Base-by-base conservation (phyloP, 2,329 filamentous ascomycete species). In the Phaeosphaeria sp. region DNA sequence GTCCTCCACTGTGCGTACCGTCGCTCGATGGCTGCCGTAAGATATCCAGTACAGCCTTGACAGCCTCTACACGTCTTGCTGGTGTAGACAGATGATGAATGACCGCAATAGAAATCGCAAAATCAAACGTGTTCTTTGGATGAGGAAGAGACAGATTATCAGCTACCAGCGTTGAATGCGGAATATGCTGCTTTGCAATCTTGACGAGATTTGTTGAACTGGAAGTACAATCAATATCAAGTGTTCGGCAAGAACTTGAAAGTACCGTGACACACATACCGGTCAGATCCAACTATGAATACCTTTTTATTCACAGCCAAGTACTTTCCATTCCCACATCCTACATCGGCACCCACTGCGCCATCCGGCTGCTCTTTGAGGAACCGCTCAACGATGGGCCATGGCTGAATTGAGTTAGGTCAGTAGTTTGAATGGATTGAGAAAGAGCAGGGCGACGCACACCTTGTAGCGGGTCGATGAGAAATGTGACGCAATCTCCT, bases 291-390 rank as follows among this genome's bases (percentile, higher is more conserved):
- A 58, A 98, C 76, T 53, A 97, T 89, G 79, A 91, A 93, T 49
- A 97, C 80, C 67, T 86, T 79, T 21, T 83, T 84, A 78, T 96
- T 96, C 56, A 96, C 90, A 59, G 85, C 82, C 59, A 98, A 82
- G 76, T 98, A 97, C 82, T 98, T 98, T 66, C 95, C 95, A 80
- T 99, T 99, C 58, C 95, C 95, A 79, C 95, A 98, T 59, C 95
- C 95, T 55, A 98, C 84, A 78, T 99, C 95, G 30, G 97, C 83
- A 10, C 95, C 95, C 55, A 98, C 79, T 50, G 91, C 85, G 23
- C 93, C 94, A 13, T 87, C 79, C 0, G 83, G 74, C 48, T 90
- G 85, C 30, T 81, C 80, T 50, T 82, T 80, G 36, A 98, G 85
- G 75, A 97, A 98, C 36, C 82, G 82, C 62, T 93, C 87, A 55